These are phyloP conservation scores for Calonectria pteridis DNA, from an alignment of 2,329 filamentous ascomycete genomes.

Conservation along the genomic window DNA sequence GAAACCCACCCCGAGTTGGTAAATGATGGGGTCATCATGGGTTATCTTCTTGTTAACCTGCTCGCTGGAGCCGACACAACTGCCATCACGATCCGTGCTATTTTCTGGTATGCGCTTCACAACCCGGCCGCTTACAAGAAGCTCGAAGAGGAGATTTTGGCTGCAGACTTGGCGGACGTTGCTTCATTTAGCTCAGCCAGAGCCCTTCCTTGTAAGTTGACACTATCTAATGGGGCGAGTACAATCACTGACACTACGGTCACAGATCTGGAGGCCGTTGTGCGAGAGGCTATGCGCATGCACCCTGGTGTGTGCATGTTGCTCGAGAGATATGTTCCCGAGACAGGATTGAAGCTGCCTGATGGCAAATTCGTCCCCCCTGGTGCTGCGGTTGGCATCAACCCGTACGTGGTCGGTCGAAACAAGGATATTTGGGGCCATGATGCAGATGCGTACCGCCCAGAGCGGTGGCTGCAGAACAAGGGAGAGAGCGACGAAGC, in stretches of 20 bases:
- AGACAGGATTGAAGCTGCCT: constrained; percentile 50
- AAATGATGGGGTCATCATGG: constrained; percentile 51
- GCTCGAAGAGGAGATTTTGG: constrained; percentile 28
- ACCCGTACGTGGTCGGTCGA: constrained; percentile 53
- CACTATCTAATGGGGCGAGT: too few relatives aligned
- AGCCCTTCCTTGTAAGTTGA: constrained; percentile 30
- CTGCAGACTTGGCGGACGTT: constrained; percentile 25
- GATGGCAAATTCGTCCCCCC: constrained; percentile 50
- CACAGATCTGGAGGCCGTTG: constrained; percentile 56
- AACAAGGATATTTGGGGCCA: constrained; percentile 58
- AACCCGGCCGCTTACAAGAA: constrained; percentile 44
- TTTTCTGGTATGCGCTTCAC: constrained; percentile 54
- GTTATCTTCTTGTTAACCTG: constrained; percentile 50
- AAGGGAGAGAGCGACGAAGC: constrained; percentile 30
- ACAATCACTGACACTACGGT: too few relatives aligned
- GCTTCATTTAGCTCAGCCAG: constrained; percentile 31
- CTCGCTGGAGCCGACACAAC: constrained; percentile 54
- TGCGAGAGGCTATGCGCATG: constrained; percentile 62
- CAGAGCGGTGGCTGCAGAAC: constrained; percentile 60
- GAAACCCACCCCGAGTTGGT: constrained; percentile 50
- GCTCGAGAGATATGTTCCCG: constrained; percentile 61
- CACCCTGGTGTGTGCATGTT: constrained; percentile 59
- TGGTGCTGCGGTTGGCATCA: constrained; percentile 57
- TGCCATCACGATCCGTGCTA: constrained; percentile 49
- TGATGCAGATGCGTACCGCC: constrained; percentile 58